These are phyloP conservation scores for Leptodontidium sp. DNA, from an alignment of 2,329 filamentous ascomycete species.

Conservation along the genomic window DNA sequence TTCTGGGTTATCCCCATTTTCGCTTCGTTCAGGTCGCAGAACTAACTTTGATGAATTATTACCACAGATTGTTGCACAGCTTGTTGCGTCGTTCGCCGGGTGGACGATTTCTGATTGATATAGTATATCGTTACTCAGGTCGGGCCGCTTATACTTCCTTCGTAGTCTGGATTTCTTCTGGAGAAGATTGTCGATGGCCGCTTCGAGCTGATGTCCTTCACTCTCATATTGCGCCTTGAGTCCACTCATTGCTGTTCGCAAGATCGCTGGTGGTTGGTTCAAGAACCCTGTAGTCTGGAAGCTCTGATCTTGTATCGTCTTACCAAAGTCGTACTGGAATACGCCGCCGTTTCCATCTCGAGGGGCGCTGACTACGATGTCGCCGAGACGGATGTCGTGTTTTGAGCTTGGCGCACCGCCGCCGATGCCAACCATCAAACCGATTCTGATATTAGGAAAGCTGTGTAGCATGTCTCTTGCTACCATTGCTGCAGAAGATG, in stretches of 20 bases:
- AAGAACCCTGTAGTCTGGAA: constrained; percentile 36
- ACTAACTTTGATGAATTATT: constrained; percentile 26
- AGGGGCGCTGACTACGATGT: constrained; percentile 38
- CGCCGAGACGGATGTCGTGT: constrained; percentile 45
- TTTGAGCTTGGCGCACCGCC: constrained; percentile 30
- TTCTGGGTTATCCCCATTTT: constrained; percentile 29
- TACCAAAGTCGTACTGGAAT: constrained; percentile 34
- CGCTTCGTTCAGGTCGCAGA: constrained; percentile 29
- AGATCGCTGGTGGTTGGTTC: constrained; percentile 36
- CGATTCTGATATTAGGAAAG: constrained; percentile 32
- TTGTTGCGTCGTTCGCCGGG: constrained; percentile 21
- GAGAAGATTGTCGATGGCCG: constrained; percentile 37
- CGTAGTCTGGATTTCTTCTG: constrained; percentile 41
- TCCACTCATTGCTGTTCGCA: constrained; percentile 38
- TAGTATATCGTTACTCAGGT: constrained; percentile 42
- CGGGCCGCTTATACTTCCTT: constrained; percentile 42
- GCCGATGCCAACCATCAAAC: constrained; percentile 35
- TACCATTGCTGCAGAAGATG: constrained; percentile 33
- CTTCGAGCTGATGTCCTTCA: constrained; percentile 34
- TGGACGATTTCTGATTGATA: constrained; percentile 38
- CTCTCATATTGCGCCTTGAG: constrained; percentile 39
- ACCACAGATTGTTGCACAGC: background rate
- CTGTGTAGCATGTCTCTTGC: constrained; percentile 34
- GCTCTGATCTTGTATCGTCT: constrained; percentile 30
- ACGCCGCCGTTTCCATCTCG: constrained; percentile 32